Conservation (phyloP, 2,329 filamentous ascomycete genomes). For the Trichoderma koningii region DNA sequence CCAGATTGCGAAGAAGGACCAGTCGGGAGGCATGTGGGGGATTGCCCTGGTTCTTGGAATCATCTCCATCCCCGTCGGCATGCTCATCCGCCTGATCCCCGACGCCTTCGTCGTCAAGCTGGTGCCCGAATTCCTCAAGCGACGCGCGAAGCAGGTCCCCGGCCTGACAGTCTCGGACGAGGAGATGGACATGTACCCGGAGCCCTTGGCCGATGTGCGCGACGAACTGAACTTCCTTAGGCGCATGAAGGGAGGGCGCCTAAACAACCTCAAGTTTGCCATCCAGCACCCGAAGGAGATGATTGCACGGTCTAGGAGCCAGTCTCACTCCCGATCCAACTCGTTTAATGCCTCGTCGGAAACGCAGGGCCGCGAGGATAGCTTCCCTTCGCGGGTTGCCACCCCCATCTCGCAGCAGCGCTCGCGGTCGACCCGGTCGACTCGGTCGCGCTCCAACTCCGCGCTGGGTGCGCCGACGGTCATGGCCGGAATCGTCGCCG, state of each 20-base stretch:
- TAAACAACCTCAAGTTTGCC: slow-evolving; percentile 79
- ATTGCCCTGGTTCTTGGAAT: slow-evolving; percentile 82
- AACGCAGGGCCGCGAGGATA: slow-evolving; percentile 64
- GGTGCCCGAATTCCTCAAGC: slow-evolving; percentile 57
- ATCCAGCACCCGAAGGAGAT: slow-evolving; percentile 74
- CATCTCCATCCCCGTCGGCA: slow-evolving; percentile 81
- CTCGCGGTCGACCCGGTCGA: slow-evolving; percentile 69
- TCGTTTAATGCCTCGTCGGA: slow-evolving; percentile 57
- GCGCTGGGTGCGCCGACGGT: slow-evolving; percentile 73
- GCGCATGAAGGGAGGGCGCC: slow-evolving; percentile 75
- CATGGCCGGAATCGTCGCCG: slow-evolving; percentile 82
- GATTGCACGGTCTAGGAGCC: slow-evolving; percentile 62
- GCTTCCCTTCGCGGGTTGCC: slow-evolving; percentile 50
- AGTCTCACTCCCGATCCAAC: slow-evolving; percentile 65
- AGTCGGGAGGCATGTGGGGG: slow-evolving; percentile 80
- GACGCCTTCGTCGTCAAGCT: slow-evolving; percentile 63
- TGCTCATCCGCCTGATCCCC: slow-evolving; percentile 79
- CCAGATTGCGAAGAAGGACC: slow-evolving; percentile 60
- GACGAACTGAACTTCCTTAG: slow-evolving; percentile 81
- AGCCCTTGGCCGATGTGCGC: slow-evolving; percentile 71
- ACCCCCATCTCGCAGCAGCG: slow-evolving; percentile 65
- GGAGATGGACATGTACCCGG: slow-evolving; percentile 69
- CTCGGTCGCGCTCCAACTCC: slow-evolving; percentile 66
- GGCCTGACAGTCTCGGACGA: slow-evolving; percentile 66
- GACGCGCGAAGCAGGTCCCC: slow-evolving; percentile 50